A percentile compares a stretch with the other conserved stretches of the same genome.
These are phyloP conservation scores for Pseudogymnoascus pannorum DNA, from an alignment of 2,329 filamentous ascomycete species.

Conservation along the genomic window DNA sequence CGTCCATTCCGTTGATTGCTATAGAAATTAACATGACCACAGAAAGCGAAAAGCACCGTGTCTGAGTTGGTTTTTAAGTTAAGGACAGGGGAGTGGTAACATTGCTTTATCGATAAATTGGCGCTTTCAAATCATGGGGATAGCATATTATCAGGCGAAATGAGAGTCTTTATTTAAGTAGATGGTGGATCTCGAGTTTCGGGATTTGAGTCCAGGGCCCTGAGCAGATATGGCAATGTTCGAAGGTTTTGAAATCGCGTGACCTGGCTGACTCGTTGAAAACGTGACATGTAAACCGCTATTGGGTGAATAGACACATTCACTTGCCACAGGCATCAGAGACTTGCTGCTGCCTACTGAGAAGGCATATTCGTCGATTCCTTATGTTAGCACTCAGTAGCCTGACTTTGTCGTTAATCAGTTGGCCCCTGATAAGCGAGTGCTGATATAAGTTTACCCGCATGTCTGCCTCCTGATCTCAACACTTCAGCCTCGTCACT, in stretches of 20 bases:
- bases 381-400: neutral
- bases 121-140: conserved; percentile 1
- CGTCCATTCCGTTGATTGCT: neutral
- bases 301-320: neutral
- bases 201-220: neutral
- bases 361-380: neutral
- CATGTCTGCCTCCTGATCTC: conserved; percentile 3
- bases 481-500: neutral
- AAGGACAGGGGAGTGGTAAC: conserved; percentile 13
- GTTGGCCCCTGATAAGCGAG: conserved; percentile 6
- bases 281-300: neutral
- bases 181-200: neutral
- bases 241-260: neutral
- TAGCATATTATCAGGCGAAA: conserved; percentile 8
- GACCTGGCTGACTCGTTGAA: neutral
- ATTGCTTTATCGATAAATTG: conserved; percentile 1
- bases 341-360: neutral
- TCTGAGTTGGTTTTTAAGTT: conserved; percentile 35
- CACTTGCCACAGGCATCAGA: neutral
- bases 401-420: neutral
- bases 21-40: conserved; percentile 20
- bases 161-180: neutral
- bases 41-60: conserved; percentile 74
- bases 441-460: conserved; percentile 2
- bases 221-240: neutral